These are phyloP conservation scores for Dentiscutata heterogama DNA, from an alignment of 371 early-diverging fungal genomes.

Conservation along the genomic window DNA sequence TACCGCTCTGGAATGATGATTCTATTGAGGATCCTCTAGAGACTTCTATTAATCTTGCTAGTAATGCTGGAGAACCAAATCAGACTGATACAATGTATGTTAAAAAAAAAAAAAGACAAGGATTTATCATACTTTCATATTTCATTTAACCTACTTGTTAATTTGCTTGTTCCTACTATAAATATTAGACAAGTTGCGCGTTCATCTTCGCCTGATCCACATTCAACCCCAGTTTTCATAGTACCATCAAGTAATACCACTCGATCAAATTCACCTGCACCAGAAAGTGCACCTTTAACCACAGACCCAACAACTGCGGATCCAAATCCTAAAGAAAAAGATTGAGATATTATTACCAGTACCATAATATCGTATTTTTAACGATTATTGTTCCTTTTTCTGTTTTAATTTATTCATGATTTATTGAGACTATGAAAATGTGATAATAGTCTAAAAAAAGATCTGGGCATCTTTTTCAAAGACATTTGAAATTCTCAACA, in stretches of 20 bases:
- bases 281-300: background rate
- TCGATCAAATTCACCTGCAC: constrained; percentile 23
- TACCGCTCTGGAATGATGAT: constrained; percentile 43
- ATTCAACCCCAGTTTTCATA: constrained; percentile 7
- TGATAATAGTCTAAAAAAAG: no score
- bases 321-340: no score
- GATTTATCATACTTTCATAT: background rate
- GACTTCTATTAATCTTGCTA: background rate
- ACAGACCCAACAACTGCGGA: no score
- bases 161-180: background rate
- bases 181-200: background rate
- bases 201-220: constrained; percentile 8
- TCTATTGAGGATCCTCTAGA: constrained; percentile 26
- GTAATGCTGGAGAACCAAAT: background rate
- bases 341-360: no score
- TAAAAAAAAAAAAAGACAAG: no score
- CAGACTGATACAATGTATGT: background rate
- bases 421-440: no score
- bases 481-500: no score
- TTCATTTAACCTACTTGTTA: background rate
- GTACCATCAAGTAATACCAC: constrained; percentile 15
- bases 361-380: no score
- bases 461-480: no score
- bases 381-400: no score
- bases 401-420: no score